Conservation (phyloP, 345 rosid genomes). For the Alliaria petiolata region DNA sequence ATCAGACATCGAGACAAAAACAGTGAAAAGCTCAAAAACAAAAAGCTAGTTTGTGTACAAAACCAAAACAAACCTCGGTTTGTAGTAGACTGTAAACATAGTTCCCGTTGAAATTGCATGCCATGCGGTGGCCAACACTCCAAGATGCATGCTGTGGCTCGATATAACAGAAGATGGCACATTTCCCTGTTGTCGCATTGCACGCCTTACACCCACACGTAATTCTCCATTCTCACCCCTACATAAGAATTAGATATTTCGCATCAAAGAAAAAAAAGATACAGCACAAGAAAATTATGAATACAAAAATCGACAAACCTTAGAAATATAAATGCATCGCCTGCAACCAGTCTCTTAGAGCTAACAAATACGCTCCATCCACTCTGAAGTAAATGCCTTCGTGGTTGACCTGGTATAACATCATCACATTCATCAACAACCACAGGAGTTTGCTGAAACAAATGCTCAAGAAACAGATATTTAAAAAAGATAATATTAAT, state of each 20-base stretch:
- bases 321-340: conserved; percentile 89
- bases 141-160: conserved; percentile 95
- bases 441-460: background rate
- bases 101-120: conserved; percentile 72
- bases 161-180: conserved; percentile 83
- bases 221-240: conserved; percentile 88
- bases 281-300: background rate
- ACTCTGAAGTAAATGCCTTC: conserved; percentile 85
- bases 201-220: conserved; percentile 88
- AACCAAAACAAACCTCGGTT: conserved; percentile 58
- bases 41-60: background rate
- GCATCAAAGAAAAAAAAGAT: background rate
- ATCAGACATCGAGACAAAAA: background rate
- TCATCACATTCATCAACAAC: conserved; percentile 4
- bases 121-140: conserved; percentile 90
- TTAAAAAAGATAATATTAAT: background rate
- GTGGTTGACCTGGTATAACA: conserved; percentile 66
- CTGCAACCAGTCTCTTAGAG: conserved; percentile 79
- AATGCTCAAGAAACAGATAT: background rate
- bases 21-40: background rate
- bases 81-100: conserved; percentile 82
- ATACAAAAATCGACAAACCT: conserved; percentile 39
- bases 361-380: conserved; percentile 96
- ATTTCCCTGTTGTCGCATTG: conserved; percentile 72
- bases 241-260: background rate